These are phyloP conservation scores for Dryadomyces sulphureus DNA, from an alignment of 2,329 filamentous ascomycete genomes.

Conservation along the genomic window DNA sequence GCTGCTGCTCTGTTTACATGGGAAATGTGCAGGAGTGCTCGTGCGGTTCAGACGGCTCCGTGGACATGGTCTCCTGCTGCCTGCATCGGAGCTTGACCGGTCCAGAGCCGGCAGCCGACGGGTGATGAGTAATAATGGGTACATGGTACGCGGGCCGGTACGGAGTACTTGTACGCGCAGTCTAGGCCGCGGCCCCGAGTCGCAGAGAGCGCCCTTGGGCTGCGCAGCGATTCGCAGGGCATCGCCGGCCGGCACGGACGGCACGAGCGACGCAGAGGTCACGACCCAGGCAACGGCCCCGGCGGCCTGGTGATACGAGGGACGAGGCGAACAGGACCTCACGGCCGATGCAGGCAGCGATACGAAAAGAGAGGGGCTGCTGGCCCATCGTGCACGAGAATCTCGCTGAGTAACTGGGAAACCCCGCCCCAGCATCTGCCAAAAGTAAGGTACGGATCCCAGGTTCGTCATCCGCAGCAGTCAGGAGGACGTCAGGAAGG, in stretches of 20 bases:
- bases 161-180: too few species aligned
- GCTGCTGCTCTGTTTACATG: background rate
- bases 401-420: background rate
- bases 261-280: too few species aligned
- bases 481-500: constrained; percentile 1
- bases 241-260: too few species aligned
- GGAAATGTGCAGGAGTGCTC: background rate
- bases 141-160: background rate
- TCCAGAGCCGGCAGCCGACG: too few species aligned
- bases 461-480: background rate
- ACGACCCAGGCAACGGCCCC: background rate
- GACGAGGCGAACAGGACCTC: background rate
- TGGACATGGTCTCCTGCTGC: too few species aligned
- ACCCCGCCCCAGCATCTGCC: background rate
- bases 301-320: background rate
- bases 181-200: too few species aligned
- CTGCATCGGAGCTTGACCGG: too few species aligned
- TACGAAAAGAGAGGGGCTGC: background rate
- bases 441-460: constrained; percentile 1
- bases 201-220: too few species aligned
- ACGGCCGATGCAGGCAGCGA: background rate
- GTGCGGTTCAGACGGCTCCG: background rate
- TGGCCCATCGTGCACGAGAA: background rate
- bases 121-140: background rate
- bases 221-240: too few species aligned